phyloP scores from a whole-genome alignment of 1,284 basidiomycete genomes.

The Hortiboletus rubellus region DNA sequence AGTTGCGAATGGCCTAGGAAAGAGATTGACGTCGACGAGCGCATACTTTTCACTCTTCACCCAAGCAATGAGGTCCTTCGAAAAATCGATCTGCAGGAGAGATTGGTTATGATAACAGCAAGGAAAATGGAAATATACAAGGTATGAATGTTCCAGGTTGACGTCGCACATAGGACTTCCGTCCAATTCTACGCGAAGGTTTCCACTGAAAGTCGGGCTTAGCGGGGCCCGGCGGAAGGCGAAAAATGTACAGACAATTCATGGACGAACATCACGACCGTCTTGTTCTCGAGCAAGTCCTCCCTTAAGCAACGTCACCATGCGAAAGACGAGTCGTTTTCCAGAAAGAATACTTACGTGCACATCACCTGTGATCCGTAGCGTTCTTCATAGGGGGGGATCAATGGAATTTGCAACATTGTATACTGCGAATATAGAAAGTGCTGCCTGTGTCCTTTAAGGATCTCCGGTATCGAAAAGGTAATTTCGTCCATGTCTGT shows the following conservation, averaged over 20 bases:
- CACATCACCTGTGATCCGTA: conserved; percentile 83
- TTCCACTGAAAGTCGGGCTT: conserved; percentile 59
- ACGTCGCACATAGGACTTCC: conserved; percentile 73
- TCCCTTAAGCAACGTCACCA: conserved; percentile 40
- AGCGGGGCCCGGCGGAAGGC: conserved; percentile 1
- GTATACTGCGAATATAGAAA: conserved; percentile 71
- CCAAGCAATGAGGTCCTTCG: conserved; percentile 80
- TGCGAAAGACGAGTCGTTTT: not conserved
- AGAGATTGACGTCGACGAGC: conserved; percentile 87
- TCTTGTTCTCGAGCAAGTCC: conserved; percentile 68
- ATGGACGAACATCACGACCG: conserved; percentile 82
- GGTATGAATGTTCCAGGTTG: conserved; percentile 75
- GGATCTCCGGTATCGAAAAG: conserved; percentile 74
- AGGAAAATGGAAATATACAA: conserved; percentile 49
- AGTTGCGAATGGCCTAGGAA: conserved; percentile 58
- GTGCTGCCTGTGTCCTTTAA: conserved; percentile 83
- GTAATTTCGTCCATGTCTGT: conserved; percentile 58
- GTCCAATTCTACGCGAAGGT: conserved; percentile 78
- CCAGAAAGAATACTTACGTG: conserved; percentile 56
- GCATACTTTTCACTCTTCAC: conserved; percentile 63
- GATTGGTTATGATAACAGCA: conserved; percentile 1
- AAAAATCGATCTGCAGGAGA: conserved; percentile 74
- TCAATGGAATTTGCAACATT: conserved; percentile 81
- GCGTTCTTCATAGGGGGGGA: conserved; percentile 64
- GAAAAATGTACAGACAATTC: conserved; percentile 70